Evolutionary conservation across 1,284 basidiomycete species (phyloP).

Genomic region (Moesziomyces globuligerus): DNA sequence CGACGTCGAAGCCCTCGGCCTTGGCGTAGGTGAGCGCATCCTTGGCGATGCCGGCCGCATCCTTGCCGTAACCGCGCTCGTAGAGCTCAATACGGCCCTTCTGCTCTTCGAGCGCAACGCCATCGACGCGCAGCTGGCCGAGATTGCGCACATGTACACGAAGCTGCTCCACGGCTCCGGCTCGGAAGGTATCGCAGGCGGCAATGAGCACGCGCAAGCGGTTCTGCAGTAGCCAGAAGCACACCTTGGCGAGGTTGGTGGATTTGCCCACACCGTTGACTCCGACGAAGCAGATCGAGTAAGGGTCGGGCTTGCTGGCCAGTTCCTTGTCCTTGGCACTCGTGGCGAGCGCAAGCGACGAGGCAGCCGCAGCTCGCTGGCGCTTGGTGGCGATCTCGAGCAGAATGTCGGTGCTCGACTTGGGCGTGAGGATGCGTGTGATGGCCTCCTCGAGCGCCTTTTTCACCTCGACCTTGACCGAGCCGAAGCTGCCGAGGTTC

Average conservation of each 20-base stretch:
- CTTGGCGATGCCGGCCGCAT: constrained; percentile 95
- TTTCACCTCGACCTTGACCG: constrained; percentile 83
- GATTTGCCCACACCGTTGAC: constrained; percentile 99
- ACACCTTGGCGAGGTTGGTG: constrained; percentile 96
- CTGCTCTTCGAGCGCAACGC: constrained; percentile 68
- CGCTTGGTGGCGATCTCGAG: constrained; percentile 74
- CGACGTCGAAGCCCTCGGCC: constrained; percentile 61
- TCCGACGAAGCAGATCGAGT: constrained; percentile 96
- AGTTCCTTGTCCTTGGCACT: constrained; percentile 67
- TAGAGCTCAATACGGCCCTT: constrained; percentile 87
- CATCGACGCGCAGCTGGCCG: constrained; percentile 75
- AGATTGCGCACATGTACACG: constrained; percentile 95
- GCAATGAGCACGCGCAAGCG: constrained; percentile 91
- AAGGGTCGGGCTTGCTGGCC: constrained; percentile 76
- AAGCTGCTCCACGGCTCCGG: constrained; percentile 96
- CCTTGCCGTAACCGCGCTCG: constrained; percentile 97
- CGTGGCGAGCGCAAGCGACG: constrained; percentile 65
- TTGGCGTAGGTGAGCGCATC: constrained; percentile 78
- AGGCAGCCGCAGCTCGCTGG: constrained; percentile 50
- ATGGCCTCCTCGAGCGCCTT: constrained; percentile 84
- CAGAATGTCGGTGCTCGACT: constrained; percentile 93
- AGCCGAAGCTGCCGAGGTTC: constrained; percentile 64
- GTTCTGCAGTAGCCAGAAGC: constrained; percentile 99
- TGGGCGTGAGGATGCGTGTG: constrained; percentile 93
- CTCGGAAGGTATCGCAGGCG: constrained; percentile 98